Evolutionary conservation across 768 basidiomycete species (phyloP).

Genomic region (Neoboletus brunneissimus): DNA sequence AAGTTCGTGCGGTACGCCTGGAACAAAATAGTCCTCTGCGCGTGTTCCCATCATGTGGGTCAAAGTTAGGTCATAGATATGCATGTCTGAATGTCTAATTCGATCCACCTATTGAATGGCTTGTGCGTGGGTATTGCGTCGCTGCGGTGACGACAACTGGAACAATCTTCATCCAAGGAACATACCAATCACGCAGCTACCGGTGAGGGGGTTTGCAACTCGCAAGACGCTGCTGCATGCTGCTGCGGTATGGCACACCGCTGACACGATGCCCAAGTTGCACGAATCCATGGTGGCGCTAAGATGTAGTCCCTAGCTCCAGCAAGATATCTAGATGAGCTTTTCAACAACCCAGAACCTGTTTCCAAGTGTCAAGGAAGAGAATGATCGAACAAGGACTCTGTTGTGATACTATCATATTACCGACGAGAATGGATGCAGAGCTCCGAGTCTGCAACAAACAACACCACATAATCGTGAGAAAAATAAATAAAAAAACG

Average conservation of each 20-base stretch:
- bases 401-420: no score
- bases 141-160: background rate
- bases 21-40: background rate
- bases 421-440: no score
- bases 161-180: background rate
- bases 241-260: background rate
- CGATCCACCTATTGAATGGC: background rate
- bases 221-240: no score
- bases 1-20: background rate
- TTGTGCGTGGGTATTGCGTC: background rate
- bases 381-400: no score
- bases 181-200: background rate
- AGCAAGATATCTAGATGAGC: background rate
- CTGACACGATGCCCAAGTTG: background rate
- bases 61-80: background rate
- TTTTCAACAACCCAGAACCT: background rate
- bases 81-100: background rate
- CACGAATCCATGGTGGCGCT: background rate
- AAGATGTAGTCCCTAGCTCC: no score
- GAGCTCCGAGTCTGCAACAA: no score
- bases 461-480: background rate
- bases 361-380: background rate
- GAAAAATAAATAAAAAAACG: background rate
- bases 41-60: background rate
- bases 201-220: background rate